Evolutionary conservation across 257 asterid species (phyloP).

Genomic region (Euphrasia confusa): DNA sequence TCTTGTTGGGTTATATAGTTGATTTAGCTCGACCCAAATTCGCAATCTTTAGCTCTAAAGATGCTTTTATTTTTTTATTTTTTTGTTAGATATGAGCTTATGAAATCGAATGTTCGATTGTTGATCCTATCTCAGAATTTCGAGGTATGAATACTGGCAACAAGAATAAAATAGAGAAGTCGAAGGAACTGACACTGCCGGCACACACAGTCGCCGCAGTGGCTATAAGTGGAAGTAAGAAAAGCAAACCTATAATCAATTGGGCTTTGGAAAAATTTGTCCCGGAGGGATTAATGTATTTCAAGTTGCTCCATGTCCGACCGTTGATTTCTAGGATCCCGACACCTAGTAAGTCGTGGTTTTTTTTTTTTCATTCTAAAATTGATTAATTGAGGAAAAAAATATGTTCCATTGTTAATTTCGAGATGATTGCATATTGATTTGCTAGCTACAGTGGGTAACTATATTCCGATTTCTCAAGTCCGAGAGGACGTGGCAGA

Average conservation of each 20-base stretch:
- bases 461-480: conserved; percentile 57
- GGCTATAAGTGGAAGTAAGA: conserved; percentile 58
- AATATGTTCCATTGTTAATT: not conserved
- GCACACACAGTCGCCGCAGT: conserved; percentile 40
- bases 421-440: conserved; percentile 6
- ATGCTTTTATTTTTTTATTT: not conserved
- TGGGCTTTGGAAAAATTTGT: conserved; percentile 92
- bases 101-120: conserved; percentile 1
- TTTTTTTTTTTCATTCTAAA: too few species aligned
- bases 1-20: too few species aligned
- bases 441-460: conserved; percentile 59
- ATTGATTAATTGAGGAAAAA: too few species aligned
- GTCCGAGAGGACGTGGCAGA: conserved; percentile 70
- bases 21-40: not conserved
- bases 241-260: conserved; percentile 45
- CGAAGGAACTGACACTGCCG: conserved; percentile 30
- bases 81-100: not conserved
- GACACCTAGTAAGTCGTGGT: conserved; percentile 66
- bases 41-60: not conserved
- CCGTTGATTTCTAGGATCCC: conserved; percentile 55
- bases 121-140: conserved; percentile 15
- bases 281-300: conserved; percentile 53
- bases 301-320: conserved; percentile 66
- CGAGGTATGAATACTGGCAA: conserved; percentile 32
- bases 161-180: conserved; percentile 30